Percentiles rank a stretch among this genome's conserved stretches.
Evolutionary conservation across 1,284 basidiomycete species (phyloP).

Genomic region (Porogramme epimiltina): DNA sequence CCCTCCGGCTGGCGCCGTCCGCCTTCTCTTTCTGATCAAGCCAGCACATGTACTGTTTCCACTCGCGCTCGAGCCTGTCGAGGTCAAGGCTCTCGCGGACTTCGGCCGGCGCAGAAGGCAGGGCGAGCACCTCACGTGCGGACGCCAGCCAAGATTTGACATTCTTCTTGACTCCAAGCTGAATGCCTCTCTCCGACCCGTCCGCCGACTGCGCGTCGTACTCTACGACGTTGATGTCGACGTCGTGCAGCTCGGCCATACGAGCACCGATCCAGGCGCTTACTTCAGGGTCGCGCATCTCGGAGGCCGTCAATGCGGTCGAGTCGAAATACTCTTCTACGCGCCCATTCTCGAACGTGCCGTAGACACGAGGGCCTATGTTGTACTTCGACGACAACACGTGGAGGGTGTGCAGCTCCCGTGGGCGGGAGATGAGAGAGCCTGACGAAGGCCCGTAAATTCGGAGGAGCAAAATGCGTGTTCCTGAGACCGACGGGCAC

Average conservation of each 20-base stretch:
- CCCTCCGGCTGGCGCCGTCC: slow-evolving; percentile 58
- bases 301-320: slow-evolving; percentile 71
- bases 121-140: slow-evolving; percentile 66
- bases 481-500: slow-evolving; percentile 50
- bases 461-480: slow-evolving; percentile 77
- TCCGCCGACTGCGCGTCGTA: slow-evolving; percentile 32
- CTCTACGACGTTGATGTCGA: slow-evolving; percentile 76
- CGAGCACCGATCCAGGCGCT: slow-evolving; percentile 86
- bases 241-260: slow-evolving; percentile 93
- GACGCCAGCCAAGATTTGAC: slow-evolving; percentile 62
- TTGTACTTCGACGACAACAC: slow-evolving; percentile 83
- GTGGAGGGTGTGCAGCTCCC: slow-evolving; percentile 86
- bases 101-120: slow-evolving; percentile 47
- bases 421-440: slow-evolving; percentile 81
- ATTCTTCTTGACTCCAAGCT: slow-evolving; percentile 62
- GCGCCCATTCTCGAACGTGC: slow-evolving; percentile 92
- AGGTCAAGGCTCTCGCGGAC: slow-evolving; percentile 58
- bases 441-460: slow-evolving; percentile 89
- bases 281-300: slow-evolving; percentile 74
- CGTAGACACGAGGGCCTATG: slow-evolving; percentile 90
- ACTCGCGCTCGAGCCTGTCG: slow-evolving; percentile 60
- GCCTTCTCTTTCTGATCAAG: slow-evolving; percentile 60
- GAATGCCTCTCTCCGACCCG: slow-evolving; percentile 52
- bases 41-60: slow-evolving; percentile 72
- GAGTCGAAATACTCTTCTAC: slow-evolving; percentile 94